Evolutionary conservation across 1,139 yeast species (phyloP).

Genomic region (Hyphopichia wangnamkhiaoensis): DNA sequence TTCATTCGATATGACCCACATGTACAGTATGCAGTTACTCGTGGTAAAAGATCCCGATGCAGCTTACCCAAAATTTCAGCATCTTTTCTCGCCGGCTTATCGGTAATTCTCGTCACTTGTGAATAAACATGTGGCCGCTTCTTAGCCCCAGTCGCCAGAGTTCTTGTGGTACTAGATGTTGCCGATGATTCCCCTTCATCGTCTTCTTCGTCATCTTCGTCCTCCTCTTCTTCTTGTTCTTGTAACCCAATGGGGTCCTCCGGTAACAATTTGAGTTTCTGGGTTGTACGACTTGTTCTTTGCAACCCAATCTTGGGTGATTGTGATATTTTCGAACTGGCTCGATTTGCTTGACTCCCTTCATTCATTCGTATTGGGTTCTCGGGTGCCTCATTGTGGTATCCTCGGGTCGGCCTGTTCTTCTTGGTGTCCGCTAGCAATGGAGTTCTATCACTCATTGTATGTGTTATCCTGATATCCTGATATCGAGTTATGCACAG

Average conservation of each 20-base stretch:
- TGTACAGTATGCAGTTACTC: conserved; percentile 95
- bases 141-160: conserved; percentile 21
- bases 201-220: conserved; percentile 26
- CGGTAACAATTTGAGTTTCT: conserved; percentile 82
- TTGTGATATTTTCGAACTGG: conserved; percentile 29
- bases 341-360: conserved; percentile 19
- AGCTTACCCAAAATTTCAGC: conserved; percentile 92
- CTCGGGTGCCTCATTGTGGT: conserved; percentile 27
- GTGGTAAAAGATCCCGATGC: conserved; percentile 78
- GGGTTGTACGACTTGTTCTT: conserved; percentile 84
- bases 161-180: background rate
- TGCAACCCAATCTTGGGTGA: conserved; percentile 71
- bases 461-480: background rate
- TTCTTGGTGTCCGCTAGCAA: conserved; percentile 19
- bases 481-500: no score
- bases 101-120: conserved; percentile 81
- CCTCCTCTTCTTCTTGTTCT: conserved; percentile 16
- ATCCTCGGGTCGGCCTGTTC: conserved; percentile 23
- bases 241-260: conserved; percentile 62
- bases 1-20: conserved; percentile 90
- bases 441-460: conserved; percentile 17
- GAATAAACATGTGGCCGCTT: conserved; percentile 59
- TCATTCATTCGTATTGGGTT: conserved; percentile 23
- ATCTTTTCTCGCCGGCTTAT: conserved; percentile 89
- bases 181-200: conserved; percentile 27